Conservation (phyloP, 768 basidiomycete genomes). For the Auriscalpium vulgare region DNA sequence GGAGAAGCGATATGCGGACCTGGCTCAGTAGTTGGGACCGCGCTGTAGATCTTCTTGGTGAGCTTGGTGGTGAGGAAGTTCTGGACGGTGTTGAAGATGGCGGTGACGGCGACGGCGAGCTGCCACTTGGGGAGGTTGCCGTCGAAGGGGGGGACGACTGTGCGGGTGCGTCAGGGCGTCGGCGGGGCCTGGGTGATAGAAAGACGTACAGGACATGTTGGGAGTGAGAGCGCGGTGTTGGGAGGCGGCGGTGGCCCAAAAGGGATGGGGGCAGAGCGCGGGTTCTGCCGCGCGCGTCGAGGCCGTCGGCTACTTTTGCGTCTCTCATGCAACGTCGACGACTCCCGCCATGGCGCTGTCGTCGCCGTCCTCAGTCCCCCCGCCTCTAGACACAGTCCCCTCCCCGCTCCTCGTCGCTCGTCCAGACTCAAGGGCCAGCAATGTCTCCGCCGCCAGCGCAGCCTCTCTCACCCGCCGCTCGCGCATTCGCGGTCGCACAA, state of each 20-base stretch:
- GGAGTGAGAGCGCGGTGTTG: neutral
- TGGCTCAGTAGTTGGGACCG: conserved; percentile 24
- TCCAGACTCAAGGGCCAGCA: conserved; percentile 23
- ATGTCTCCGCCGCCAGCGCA: conserved; percentile 17
- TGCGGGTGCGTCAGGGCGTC: neutral
- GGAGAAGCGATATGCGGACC: conserved; percentile 2
- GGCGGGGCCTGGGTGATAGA: neutral
- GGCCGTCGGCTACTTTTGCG: neutral
- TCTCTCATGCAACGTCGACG: conserved; percentile 16
- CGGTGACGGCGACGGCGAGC: conserved; percentile 67
- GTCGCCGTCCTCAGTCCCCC: conserved; percentile 17
- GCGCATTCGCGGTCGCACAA: conserved; percentile 21
- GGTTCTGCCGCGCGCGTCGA: neutral
- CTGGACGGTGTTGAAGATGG: conserved; percentile 81
- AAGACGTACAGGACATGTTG: neutral
- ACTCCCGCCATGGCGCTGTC: conserved; percentile 22
- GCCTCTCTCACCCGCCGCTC: conserved; percentile 24
- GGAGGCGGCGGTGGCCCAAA: too few relatives aligned
- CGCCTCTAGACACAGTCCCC: neutral
- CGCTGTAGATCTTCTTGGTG: conserved; percentile 69
- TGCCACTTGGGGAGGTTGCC: conserved; percentile 88
- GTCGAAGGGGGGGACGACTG: conserved; percentile 55
- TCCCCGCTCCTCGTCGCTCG: conserved; percentile 17
- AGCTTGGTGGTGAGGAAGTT: conserved; percentile 73
- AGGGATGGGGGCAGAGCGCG: neutral